phyloP scores from a whole-genome alignment of 2,329 filamentous ascomycete genomes.

The Botryotinia narcissicola region DNA sequence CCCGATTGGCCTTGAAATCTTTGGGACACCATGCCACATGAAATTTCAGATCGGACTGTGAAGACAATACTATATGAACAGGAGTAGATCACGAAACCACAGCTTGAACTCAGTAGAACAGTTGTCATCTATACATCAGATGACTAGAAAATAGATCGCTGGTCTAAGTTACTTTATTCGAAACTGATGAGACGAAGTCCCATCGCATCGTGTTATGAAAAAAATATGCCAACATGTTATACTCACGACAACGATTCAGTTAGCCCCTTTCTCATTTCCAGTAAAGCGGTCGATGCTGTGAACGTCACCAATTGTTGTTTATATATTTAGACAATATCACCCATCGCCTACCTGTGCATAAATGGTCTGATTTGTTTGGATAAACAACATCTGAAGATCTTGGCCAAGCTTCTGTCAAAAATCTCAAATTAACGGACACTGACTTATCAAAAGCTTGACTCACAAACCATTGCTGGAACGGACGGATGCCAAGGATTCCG shows the following conservation, averaged over 20 bases:
- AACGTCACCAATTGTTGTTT: not conserved
- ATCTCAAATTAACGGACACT: not conserved
- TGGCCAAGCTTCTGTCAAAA: constrained; percentile 18
- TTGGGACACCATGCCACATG: not conserved
- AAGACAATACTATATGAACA: not conserved
- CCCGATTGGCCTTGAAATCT: not conserved
- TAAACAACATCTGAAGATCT: not conserved
- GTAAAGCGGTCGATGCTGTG: not conserved
- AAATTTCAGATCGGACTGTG: not conserved
- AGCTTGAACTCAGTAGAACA: not conserved
- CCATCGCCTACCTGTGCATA: not conserved
- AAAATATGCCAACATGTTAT: not conserved
- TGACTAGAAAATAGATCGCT: not conserved
- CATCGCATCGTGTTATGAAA: not conserved
- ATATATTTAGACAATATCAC: not conserved
- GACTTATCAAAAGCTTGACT: constrained; percentile 11
- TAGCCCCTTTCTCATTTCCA: not conserved
- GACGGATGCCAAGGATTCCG: not conserved
- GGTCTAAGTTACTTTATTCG: not conserved
- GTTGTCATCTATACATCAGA: not conserved
- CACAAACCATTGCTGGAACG: not conserved
- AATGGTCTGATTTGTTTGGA: not conserved
- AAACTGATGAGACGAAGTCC: not conserved
- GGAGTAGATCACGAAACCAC: not conserved
- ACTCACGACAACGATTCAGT: not conserved